phyloP scores from a whole-genome alignment of 2,329 filamentous ascomycete species.

The Nemania sp. region DNA sequence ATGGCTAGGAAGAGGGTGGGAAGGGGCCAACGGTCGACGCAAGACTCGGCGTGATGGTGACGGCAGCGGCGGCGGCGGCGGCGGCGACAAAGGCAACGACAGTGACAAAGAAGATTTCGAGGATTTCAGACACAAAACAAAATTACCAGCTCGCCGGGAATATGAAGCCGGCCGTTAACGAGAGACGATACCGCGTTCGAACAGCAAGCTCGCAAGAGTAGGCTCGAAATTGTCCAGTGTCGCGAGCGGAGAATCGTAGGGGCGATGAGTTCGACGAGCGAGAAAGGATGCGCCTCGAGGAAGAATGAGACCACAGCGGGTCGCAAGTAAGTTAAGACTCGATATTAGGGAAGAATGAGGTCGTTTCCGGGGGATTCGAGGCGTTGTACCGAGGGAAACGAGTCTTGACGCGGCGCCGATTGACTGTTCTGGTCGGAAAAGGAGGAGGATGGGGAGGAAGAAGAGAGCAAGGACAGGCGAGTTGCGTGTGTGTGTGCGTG shows the following conservation, averaged over 20 bases:
- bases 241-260: slow-evolving; percentile 24
- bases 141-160: slow-evolving; percentile 19
- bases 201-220: slow-evolving; percentile 22
- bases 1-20: slow-evolving; percentile 3
- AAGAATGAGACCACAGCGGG: slow-evolving; percentile 32
- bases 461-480: slow-evolving; percentile 26
- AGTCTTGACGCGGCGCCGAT: slow-evolving; percentile 27
- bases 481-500: slow-evolving; percentile 23
- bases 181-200: slow-evolving; percentile 23
- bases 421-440: slow-evolving; percentile 29
- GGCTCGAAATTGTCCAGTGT: slow-evolving; percentile 21
- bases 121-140: slow-evolving; percentile 25
- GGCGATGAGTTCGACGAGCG: slow-evolving; percentile 22
- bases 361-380: slow-evolving; percentile 32
- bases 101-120: slow-evolving; percentile 35
- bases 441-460: slow-evolving; percentile 31
- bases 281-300: slow-evolving; percentile 37
- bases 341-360: slow-evolving; percentile 29
- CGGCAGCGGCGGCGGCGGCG: slow-evolving; percentile 3
- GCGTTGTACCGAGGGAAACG: slow-evolving; percentile 22
- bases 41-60: slow-evolving; percentile 20
- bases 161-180: slow-evolving; percentile 15
- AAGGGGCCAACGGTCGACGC: slow-evolving; percentile 7
- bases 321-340: slow-evolving; percentile 27
- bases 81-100: slow-evolving; percentile 33